Evolutionary conservation across 2,329 filamentous ascomycete genomes (phyloP).

Genomic region (Colletotrichum sp.): DNA sequence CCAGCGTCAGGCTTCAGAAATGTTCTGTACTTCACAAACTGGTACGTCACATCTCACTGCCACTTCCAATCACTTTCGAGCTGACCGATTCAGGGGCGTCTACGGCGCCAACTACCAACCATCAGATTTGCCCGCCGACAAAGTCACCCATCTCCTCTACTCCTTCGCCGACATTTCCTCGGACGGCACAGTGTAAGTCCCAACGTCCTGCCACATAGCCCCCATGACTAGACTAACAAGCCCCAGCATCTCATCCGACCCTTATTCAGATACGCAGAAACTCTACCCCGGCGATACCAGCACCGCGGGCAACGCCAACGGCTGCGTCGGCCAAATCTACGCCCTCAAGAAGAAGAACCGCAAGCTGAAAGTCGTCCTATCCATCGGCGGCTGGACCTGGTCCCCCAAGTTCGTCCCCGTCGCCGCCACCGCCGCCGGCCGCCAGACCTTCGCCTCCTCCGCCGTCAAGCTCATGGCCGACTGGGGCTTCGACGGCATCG

Average conservation of each 20-base stretch:
- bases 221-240: conserved; percentile 11
- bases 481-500: conserved; percentile 63
- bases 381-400: conserved; percentile 83
- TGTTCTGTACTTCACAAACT: conserved; percentile 60
- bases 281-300: conserved; percentile 69
- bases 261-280: conserved; percentile 68
- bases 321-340: conserved; percentile 78
- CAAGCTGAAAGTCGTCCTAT: conserved; percentile 79
- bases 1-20: conserved; percentile 33
- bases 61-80: neutral
- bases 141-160: conserved; percentile 78
- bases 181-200: conserved; percentile 51
- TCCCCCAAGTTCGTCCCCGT: conserved; percentile 71
- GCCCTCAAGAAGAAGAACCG: conserved; percentile 78
- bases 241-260: conserved; percentile 59
- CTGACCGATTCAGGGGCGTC: conserved; percentile 37
- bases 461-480: conserved; percentile 75
- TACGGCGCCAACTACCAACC: conserved; percentile 61
- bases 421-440: conserved; percentile 64
- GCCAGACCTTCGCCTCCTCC: conserved; percentile 69
- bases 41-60: conserved; percentile 37
- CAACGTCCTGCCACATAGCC: conserved; percentile 9
- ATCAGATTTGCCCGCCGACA: conserved; percentile 68
- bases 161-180: conserved; percentile 52
- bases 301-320: conserved; percentile 70